phyloP scores from a whole-genome alignment of 140 eudicot genomes.

The Senecio squalidus region DNA sequence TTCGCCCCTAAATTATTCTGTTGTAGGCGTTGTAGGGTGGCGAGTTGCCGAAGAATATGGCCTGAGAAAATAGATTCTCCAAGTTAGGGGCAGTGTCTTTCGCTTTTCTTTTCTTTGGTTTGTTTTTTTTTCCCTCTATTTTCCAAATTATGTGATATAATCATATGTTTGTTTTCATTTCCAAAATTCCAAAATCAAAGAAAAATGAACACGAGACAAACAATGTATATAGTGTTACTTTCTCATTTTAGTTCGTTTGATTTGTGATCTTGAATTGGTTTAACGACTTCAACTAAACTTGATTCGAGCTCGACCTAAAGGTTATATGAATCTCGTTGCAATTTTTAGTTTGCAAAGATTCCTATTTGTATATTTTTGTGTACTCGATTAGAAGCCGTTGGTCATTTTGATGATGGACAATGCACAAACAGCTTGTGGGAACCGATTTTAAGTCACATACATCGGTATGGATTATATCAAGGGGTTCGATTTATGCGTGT shows the following conservation, averaged over 20 bases:
- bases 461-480: too few species aligned
- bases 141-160: slow-evolving; percentile 19
- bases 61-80: slow-evolving; percentile 30
- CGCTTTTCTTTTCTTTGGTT: slow-evolving; percentile 7
- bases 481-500: too few species aligned
- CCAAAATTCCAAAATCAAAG: not conserved
- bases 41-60: slow-evolving; percentile 20
- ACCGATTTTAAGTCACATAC: too few species aligned
- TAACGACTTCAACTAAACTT: not conserved
- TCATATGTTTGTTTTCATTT: slow-evolving; percentile 15
- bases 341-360: too few species aligned
- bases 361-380: too few species aligned
- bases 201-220: not conserved
- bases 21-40: slow-evolving; percentile 20
- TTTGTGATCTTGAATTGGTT: not conserved
- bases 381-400: too few species aligned
- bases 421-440: too few species aligned
- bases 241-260: not conserved
- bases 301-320: too few species aligned
- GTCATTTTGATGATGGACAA: too few species aligned
- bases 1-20: slow-evolving; percentile 21
- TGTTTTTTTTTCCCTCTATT: not conserved
- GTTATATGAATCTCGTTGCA: too few species aligned
- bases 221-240: not conserved
- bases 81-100: slow-evolving; percentile 7